Base-by-base conservation (phyloP, 2,329 filamentous ascomycete genomes). In the Hansfordia pulvinata region DNA sequence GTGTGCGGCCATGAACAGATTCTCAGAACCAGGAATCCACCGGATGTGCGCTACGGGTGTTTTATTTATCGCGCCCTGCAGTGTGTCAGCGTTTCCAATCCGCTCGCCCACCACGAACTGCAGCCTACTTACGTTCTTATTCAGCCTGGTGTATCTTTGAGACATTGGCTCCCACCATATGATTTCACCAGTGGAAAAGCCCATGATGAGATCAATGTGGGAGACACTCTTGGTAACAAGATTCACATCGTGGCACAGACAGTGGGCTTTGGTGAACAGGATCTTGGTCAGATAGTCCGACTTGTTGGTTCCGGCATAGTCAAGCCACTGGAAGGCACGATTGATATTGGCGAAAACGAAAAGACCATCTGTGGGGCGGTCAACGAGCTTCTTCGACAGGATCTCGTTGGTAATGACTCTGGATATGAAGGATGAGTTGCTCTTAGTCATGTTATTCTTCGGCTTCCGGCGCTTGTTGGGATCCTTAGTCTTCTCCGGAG, bases 81-180 rank as follows among this genome's bases (percentile, higher is more conserved):
- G 27, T 10, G 23, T 34, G n/a, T n/a, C n/a, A n/a, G n/a, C n/a
- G n/a, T n/a, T n/a, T n/a, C n/a, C n/a, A n/a, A n/a, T n/a, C n/a
- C n/a, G n/a, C n/a, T n/a, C n/a, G n/a, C n/a, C n/a, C n/a, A n/a
- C n/a, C n/a, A n/a, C n/a, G n/a, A n/a, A n/a, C n/a, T n/a, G n/a
- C 17, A 36, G 43, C 21, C 35, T 31, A n/a, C 66, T 40, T 53
- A 80, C 77, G 49, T 96, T 96, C 57, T 98, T 98, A 49, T 98
- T 98, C 43, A 98, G 65, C 12, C 90, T 76, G 3, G 84, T 82
- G 52, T 98, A 98, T 47, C 92, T 85, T 43, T 96, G 88, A 20
- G 85, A 88, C 43, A 94, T 82, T 8, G 90, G 86, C 53, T 98
- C 90, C 62, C 90, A 96, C 90, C 90, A 98, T 35, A 98, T 88